Percentiles rank a stretch among this genome's conserved stretches.
Conservation (phyloP, 495 filamentous ascomycete species). For the Penicilliopsis zonata region DNA sequence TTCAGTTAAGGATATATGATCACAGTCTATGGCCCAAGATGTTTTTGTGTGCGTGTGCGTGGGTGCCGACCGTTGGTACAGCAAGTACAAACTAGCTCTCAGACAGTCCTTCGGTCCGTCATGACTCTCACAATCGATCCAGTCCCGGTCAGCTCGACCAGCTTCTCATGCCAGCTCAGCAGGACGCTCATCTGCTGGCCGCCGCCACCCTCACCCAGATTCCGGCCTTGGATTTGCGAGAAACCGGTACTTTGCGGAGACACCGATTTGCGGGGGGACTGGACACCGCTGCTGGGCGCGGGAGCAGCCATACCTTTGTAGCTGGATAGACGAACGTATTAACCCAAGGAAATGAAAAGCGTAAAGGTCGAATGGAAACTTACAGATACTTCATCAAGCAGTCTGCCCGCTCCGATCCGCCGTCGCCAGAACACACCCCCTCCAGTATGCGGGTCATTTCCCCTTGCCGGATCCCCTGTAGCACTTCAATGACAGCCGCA, state of each 20-base stretch:
- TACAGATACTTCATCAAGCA: constrained; percentile 43
- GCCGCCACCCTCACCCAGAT: constrained; percentile 60
- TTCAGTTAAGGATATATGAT: too few relatives aligned
- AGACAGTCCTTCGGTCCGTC: constrained; percentile 80
- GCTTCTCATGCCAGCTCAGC: constrained; percentile 91
- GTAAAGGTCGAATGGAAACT: constrained; percentile 8
- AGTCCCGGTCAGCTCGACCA: constrained; percentile 77
- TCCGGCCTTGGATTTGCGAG: constrained; percentile 63
- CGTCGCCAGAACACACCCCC: constrained; percentile 56
- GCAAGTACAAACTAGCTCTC: too few relatives aligned
- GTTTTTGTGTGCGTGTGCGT: background rate
- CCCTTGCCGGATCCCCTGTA: constrained; percentile 79
- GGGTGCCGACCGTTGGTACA: constrained; percentile 3
- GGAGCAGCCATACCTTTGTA: constrained; percentile 74
- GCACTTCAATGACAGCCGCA: constrained; percentile 70
- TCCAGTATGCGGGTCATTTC: constrained; percentile 81
- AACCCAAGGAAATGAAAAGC: constrained; percentile 1
- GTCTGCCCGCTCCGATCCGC: constrained; percentile 54
- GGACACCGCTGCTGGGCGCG: constrained; percentile 17
- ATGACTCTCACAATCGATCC: constrained; percentile 83
- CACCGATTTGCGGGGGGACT: constrained; percentile 36
- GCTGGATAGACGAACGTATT: constrained; percentile 19
- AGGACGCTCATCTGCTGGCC: constrained; percentile 87
- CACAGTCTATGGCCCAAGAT: background rate
- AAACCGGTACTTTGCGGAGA: constrained; percentile 80